Percentiles rank a stretch among this genome's conserved stretches.
phyloP scores from a whole-genome alignment of 108 stramenopile species.

The Poteriospumella lacustris region DNA sequence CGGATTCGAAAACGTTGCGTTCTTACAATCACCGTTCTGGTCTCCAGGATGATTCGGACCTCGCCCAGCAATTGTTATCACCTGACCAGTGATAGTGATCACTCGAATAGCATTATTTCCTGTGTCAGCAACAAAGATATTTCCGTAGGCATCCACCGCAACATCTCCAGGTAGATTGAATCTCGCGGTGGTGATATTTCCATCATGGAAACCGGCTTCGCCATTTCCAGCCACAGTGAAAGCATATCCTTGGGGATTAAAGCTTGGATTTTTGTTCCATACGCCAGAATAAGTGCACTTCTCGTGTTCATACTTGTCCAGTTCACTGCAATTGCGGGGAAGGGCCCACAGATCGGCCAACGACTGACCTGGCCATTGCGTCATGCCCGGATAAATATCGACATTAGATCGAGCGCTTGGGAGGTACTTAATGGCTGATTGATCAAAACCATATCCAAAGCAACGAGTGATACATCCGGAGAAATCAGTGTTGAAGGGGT shows the following conservation, averaged over 20 bases:
- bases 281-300: neutral
- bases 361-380: slow-evolving; percentile 16
- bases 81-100: slow-evolving; percentile 51
- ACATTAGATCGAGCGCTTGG: neutral
- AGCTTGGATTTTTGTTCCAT: slow-evolving; percentile 16
- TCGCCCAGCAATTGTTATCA: slow-evolving; percentile 66
- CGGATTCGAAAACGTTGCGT: slow-evolving; percentile 63
- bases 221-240: slow-evolving; percentile 48
- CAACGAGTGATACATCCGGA: slow-evolving; percentile 61
- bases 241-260: slow-evolving; percentile 48
- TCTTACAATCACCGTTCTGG: slow-evolving; percentile 36
- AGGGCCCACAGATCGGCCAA: neutral
- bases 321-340: neutral
- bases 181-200: slow-evolving; percentile 51
- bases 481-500: slow-evolving; percentile 54
- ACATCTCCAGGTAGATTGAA: slow-evolving; percentile 67
- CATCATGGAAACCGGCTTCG: slow-evolving; percentile 60
- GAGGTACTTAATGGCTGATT: slow-evolving; percentile 26
- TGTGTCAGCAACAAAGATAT: slow-evolving; percentile 74
- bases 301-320: neutral
- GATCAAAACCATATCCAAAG: slow-evolving; percentile 56
- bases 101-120: slow-evolving; percentile 73
- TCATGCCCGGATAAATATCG: slow-evolving; percentile 56
- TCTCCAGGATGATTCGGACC: slow-evolving; percentile 35
- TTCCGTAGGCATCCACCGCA: slow-evolving; percentile 70